Conservation (phyloP, 1,139 yeast genomes). For the Magnusiomyces sp. region DNA sequence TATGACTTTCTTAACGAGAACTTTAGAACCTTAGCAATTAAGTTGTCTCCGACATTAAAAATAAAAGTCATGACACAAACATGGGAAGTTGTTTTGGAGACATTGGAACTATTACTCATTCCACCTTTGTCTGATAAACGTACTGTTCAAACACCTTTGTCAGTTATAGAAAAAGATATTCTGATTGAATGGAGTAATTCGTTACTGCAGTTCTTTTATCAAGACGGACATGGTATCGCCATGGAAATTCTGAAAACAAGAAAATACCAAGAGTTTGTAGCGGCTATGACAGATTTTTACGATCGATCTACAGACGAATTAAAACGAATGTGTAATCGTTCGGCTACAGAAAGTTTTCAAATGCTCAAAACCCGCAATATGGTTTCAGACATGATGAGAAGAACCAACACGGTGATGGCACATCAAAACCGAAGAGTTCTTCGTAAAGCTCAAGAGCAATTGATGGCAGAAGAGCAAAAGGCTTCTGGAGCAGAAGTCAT, state of each 20-base stretch:
- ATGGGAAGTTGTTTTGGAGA: slow-evolving; percentile 58
- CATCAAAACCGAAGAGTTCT: slow-evolving; percentile 61
- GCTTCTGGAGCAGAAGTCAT: slow-evolving; percentile 62
- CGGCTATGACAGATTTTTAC: slow-evolving; percentile 59
- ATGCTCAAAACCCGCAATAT: slow-evolving; percentile 23
- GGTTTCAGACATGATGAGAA: slow-evolving; percentile 48
- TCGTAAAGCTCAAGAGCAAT: slow-evolving; percentile 44
- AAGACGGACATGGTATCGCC: slow-evolving; percentile 78
- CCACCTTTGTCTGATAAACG: slow-evolving; percentile 62
- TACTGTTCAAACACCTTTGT: slow-evolving; percentile 42
- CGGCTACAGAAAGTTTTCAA: slow-evolving; percentile 30
- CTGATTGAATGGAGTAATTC: slow-evolving; percentile 66
- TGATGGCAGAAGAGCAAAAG: slow-evolving; percentile 43
- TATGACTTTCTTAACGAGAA: slow-evolving; percentile 69
- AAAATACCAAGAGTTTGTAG: slow-evolving; percentile 50
- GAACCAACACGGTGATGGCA: slow-evolving; percentile 63
- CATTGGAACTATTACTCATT: slow-evolving; percentile 59
- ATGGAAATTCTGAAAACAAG: slow-evolving; percentile 54
- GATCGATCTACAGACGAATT: slow-evolving; percentile 47
- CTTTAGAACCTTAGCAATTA: slow-evolving; percentile 56
- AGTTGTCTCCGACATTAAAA: slow-evolving; percentile 49
- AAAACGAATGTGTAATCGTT: slow-evolving; percentile 50
- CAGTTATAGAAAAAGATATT: slow-evolving; percentile 56
- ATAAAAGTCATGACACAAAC: slow-evolving; percentile 66
- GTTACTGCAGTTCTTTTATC: slow-evolving; percentile 64